Conservation (phyloP, 75 land plant genomes). For the Sequoiadendron giganteum region DNA sequence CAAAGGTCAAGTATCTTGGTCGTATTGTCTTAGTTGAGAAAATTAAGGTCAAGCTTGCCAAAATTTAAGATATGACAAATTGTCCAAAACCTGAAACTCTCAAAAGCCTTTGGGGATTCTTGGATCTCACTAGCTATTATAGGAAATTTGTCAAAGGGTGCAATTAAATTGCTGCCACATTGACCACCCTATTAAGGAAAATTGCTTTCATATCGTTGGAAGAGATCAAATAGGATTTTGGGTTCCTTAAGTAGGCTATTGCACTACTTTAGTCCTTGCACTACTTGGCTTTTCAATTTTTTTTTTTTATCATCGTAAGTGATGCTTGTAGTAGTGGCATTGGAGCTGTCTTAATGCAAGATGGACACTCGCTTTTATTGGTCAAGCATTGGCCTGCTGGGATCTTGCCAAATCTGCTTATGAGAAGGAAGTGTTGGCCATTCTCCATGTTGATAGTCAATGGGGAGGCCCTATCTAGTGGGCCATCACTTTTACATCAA, state of each 20-base stretch:
- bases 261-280: not conserved
- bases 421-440: not conserved
- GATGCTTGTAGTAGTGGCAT: not conserved
- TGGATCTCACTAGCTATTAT: slow-evolving; percentile 13
- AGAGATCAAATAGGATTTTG: not conserved
- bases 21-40: not conserved
- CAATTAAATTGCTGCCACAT: not conserved
- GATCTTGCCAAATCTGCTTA: not conserved
- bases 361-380: not conserved
- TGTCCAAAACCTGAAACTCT: not conserved
- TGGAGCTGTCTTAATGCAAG: not conserved
- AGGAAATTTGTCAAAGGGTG: slow-evolving; percentile 1
- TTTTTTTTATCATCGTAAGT: not conserved
- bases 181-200: slow-evolving; percentile 8
- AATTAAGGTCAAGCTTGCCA: not conserved
- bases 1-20: not conserved
- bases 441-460: not conserved
- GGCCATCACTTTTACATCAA: not conserved
- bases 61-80: not conserved
- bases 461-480: not conserved
- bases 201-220: not conserved
- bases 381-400: not conserved
- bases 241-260: not conserved
- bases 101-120: not conserved
- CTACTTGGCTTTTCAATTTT: not conserved